A percentile compares a stretch with the other conserved stretches of the same genome.
Evolutionary conservation across 345 rosid genomes (phyloP).

Genomic region (Bruguiera parviflora): DNA sequence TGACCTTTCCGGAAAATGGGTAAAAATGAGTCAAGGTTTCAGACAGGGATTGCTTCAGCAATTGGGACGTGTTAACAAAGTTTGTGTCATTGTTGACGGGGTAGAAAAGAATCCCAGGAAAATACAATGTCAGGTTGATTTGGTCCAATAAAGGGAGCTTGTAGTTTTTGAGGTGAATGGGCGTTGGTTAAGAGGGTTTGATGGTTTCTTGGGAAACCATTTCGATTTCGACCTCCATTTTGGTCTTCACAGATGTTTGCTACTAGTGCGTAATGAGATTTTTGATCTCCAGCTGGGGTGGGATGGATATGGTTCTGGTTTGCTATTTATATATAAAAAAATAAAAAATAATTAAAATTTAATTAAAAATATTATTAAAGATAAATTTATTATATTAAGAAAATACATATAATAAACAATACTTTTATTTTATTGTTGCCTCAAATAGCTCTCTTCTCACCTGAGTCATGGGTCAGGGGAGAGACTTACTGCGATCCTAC

Average conservation of each 20-base stretch:
- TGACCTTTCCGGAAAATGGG: conserved; percentile 25
- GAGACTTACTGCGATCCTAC: too few species aligned
- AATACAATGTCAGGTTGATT: not conserved
- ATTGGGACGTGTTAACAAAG: not conserved
- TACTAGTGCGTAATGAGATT: not conserved
- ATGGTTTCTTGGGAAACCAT: conserved; percentile 3
- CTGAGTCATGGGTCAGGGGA: too few species aligned
- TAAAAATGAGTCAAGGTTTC: conserved; percentile 19
- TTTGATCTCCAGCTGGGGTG: too few species aligned
- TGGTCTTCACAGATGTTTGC: not conserved
- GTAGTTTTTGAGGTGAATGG: conserved; percentile 5
- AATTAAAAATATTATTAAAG: too few species aligned
- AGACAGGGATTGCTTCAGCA: conserved; percentile 18
- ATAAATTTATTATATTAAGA: too few species aligned
- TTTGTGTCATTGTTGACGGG: not conserved
- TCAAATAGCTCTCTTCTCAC: too few species aligned
- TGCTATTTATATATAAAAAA: too few species aligned
- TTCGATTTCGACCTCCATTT: conserved; percentile 19
- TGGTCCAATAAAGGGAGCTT: conserved; percentile 17
- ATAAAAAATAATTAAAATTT: too few species aligned
- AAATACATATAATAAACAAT: too few species aligned
- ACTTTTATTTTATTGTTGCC: too few species aligned
- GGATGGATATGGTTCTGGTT: too few species aligned
- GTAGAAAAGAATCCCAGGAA: conserved; percentile 12
- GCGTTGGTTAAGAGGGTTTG: conserved; percentile 13